Conservation (phyloP, 2,329 filamentous ascomycete species). For the Lecanosticta acicola region DNA sequence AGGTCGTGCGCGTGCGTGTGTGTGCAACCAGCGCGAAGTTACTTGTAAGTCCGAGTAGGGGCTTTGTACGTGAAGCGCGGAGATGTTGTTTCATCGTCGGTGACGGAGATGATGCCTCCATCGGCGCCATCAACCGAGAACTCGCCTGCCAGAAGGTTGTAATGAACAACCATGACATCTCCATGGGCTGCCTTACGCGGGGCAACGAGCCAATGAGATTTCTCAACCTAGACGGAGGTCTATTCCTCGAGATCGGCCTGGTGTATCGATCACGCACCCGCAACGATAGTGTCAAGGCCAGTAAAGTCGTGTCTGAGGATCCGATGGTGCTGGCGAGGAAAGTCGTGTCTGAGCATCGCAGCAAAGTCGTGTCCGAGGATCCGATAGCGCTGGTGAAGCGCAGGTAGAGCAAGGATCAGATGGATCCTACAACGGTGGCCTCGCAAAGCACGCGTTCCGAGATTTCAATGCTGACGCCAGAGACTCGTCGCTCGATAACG, state of each 20-base stretch:
- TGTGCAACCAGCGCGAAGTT: too few species aligned
- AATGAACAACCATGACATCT: slow-evolving; percentile 32
- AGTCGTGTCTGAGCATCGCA: too few species aligned
- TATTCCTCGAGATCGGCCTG: neutral
- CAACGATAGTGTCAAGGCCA: slow-evolving; percentile 18
- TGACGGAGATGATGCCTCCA: too few species aligned
- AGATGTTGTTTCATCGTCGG: too few species aligned
- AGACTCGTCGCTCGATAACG: slow-evolving; percentile 11
- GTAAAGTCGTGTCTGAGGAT: slow-evolving; percentile 1
- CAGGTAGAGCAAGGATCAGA: neutral
- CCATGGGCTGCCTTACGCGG: neutral
- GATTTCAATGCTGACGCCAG: slow-evolving; percentile 16
- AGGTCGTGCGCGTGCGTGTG: too few species aligned
- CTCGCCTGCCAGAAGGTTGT: slow-evolving; percentile 45
- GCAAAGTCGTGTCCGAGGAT: too few species aligned
- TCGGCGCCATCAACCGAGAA: slow-evolving; percentile 47
- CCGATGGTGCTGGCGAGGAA: slow-evolving; percentile 12
- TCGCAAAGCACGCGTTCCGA: slow-evolving; percentile 11
- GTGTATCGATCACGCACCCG: slow-evolving; percentile 38
- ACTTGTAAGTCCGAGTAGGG: too few species aligned
- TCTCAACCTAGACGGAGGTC: neutral
- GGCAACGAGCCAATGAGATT: slow-evolving; percentile 6
- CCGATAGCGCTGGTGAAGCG: too few species aligned
- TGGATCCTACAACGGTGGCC: neutral
- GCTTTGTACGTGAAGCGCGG: too few species aligned